Evolutionary conservation across 306 rosid genomes (phyloP), one percentile per base, ranked within the genome.

Genomic region (Lathyrus sativus): DNA sequence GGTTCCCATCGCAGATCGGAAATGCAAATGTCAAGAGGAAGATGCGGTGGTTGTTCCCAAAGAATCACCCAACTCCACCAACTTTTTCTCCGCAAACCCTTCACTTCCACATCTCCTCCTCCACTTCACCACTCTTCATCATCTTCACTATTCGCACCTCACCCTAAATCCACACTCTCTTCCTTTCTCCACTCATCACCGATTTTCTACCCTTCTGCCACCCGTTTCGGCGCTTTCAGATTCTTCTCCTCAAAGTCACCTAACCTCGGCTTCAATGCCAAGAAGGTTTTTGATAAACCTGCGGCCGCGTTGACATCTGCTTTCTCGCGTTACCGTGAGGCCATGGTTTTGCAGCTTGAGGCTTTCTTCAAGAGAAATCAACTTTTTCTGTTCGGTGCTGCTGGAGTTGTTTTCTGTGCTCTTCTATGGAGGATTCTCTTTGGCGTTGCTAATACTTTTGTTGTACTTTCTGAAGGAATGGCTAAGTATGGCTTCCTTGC

Each of bases 401-500:
- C 58, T 4, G 99, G 83, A 3, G 79, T 88, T 48, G 0, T 93
- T 45, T 68, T 89, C 12, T 93, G 99, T 73, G 86, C 81, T 38
- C 0, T 93, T 49, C 85, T 90, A 0, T 93, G 99, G 99, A 83
- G 79, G 82, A 37, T 85, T 65, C 88, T 93, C 83, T 88, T 85
- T 68, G 97, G 95, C 28, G 43, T 93, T 35, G 97, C 97, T 0
- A 90, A 68, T 61, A 76, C 91, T 62, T 88, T 93, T 61, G 71
- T 93, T 72, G 83, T 83, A 2, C 26, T 90, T 45, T 88, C 96
- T 5, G 98, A 93, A 78, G 95, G 98, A 67, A 74, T 93, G 90
- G 98, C 98, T 45, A 93, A 90, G 91, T 93, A 88, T 73, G 97
- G 99, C 39, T 90, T 93, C 72, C 90, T 90, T 28, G 96, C 97